A percentile compares a stretch with the other conserved stretches of the same genome.
Conservation (phyloP, 805 yeast genomes). For the Kuraishia hungarica region DNA sequence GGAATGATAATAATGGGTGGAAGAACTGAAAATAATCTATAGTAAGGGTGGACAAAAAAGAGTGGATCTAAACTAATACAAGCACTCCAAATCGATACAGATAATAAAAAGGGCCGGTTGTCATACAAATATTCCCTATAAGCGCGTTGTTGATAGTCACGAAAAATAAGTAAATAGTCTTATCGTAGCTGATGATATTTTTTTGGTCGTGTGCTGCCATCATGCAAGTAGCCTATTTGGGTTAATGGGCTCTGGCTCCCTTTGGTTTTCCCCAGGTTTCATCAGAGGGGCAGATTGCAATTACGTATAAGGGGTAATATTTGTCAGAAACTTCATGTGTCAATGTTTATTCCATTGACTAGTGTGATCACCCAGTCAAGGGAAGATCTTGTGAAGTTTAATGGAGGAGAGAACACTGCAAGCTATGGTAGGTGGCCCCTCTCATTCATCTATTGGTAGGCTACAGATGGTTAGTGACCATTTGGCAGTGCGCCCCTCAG, state of each 20-base stretch:
- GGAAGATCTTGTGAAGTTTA: too few relatives aligned
- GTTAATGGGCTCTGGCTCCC: neutral
- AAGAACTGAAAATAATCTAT: too few relatives aligned
- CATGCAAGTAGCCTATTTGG: neutral
- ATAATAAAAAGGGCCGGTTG: too few relatives aligned
- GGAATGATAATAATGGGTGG: too few relatives aligned
- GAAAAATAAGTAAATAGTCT: neutral
- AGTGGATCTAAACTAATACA: too few relatives aligned
- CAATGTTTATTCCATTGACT: too few relatives aligned
- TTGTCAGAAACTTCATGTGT: too few relatives aligned
- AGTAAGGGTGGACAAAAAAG: too few relatives aligned
- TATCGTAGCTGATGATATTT: neutral
- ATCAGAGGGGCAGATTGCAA: neutral
- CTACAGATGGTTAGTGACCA: neutral
- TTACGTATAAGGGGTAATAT: too few relatives aligned
- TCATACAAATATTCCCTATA: neutral
- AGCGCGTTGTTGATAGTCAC: neutral
- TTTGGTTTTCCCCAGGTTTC: neutral
- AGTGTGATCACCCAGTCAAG: too few relatives aligned
- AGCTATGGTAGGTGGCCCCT: neutral
- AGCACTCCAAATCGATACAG: too few relatives aligned
- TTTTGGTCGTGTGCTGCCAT: neutral
- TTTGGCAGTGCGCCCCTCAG: neutral
- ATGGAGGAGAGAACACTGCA: neutral
- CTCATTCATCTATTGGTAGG: neutral